Evolutionary conservation across 2,329 filamentous ascomycete genomes (phyloP).

Genomic region (Pseudovirgaria hyperparasitica): DNA sequence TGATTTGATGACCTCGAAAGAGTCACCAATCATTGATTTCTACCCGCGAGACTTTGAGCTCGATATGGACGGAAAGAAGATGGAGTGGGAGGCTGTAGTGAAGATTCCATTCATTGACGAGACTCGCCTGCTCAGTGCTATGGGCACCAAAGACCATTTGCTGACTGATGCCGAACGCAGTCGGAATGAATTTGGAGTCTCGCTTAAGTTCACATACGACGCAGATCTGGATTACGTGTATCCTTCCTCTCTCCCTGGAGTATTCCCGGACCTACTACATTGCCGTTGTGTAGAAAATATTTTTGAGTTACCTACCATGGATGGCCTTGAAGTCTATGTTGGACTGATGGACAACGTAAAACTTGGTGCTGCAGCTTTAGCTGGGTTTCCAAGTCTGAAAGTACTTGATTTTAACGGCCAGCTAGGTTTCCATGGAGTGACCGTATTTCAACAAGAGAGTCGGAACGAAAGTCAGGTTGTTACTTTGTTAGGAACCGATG

Average conservation of each 20-base stretch:
- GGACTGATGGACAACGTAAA: slow-evolving; percentile 77
- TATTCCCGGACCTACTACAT: slow-evolving; percentile 77
- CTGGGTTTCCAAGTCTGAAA: slow-evolving; percentile 84
- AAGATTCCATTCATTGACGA: slow-evolving; percentile 99
- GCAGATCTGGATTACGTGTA: slow-evolving; percentile 68
- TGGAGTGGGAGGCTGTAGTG: slow-evolving; percentile 98
- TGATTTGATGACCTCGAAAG: slow-evolving; percentile 78
- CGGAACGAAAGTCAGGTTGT: slow-evolving; percentile 94
- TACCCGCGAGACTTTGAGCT: slow-evolving; percentile 94
- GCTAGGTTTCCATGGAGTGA: slow-evolving; percentile 79
- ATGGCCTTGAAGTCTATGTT: slow-evolving; percentile 73
- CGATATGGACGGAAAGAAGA: slow-evolving; percentile 99
- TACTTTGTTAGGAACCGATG: slow-evolving; percentile 64
- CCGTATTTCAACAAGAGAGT: slow-evolving; percentile 90
- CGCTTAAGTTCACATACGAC: slow-evolving; percentile 84
- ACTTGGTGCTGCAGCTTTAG: slow-evolving; percentile 68
- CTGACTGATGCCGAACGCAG: slow-evolving; percentile 67
- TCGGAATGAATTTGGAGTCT: slow-evolving; percentile 83
- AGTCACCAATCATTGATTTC: slow-evolving; percentile 93
- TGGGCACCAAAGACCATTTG: slow-evolving; percentile 69
- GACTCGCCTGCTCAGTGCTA: slow-evolving; percentile 67
- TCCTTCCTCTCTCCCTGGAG: slow-evolving; percentile 72
- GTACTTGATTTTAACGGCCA: slow-evolving; percentile 72
- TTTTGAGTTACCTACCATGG: slow-evolving; percentile 85
- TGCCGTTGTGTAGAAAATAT: slow-evolving; percentile 94